These are phyloP conservation scores for Suillus occidentalis DNA, from an alignment of 768 basidiomycete genomes.

Conservation along the genomic window DNA sequence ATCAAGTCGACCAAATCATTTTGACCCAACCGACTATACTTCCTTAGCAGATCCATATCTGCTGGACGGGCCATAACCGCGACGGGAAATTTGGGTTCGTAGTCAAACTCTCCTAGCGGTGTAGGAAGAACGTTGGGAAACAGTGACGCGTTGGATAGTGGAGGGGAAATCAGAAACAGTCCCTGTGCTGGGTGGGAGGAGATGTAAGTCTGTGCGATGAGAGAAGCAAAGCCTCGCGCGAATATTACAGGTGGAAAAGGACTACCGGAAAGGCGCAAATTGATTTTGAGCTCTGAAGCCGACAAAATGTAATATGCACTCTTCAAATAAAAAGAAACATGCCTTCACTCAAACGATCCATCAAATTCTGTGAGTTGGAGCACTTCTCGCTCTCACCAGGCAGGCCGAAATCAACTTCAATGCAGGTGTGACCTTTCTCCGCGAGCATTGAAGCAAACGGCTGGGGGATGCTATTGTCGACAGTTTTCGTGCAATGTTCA, in stretches of 20 bases:
- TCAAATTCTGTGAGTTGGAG: conserved; percentile 25
- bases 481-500: neutral
- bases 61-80: conserved; percentile 44
- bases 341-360: conserved; percentile 37
- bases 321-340: neutral
- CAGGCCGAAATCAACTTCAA: conserved; percentile 42
- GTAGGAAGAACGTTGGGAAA: conserved; percentile 32
- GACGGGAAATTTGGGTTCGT: conserved; percentile 62
- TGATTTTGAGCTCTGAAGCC: conserved; percentile 40
- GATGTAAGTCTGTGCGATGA: conserved; percentile 68
- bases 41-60: conserved; percentile 35
- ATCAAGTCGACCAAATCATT: conserved; percentile 41
- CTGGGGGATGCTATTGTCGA: conserved; percentile 31
- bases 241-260: conserved; percentile 62
- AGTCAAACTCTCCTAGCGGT: conserved; percentile 52
- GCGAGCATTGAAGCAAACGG: conserved; percentile 40
- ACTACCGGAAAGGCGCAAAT: conserved; percentile 42
- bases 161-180: conserved; percentile 61
- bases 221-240: conserved; percentile 46
- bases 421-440: conserved; percentile 48
- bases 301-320: neutral
- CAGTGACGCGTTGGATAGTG: conserved; percentile 40
- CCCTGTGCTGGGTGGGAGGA: conserved; percentile 65
- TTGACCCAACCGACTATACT: conserved; percentile 41
- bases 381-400: conserved; percentile 11